A percentile compares a stretch with the other conserved stretches of the same genome.
These are phyloP conservation scores for Hypoxylon trugodes DNA, from an alignment of 495 filamentous ascomycete species.

Conservation along the genomic window DNA sequence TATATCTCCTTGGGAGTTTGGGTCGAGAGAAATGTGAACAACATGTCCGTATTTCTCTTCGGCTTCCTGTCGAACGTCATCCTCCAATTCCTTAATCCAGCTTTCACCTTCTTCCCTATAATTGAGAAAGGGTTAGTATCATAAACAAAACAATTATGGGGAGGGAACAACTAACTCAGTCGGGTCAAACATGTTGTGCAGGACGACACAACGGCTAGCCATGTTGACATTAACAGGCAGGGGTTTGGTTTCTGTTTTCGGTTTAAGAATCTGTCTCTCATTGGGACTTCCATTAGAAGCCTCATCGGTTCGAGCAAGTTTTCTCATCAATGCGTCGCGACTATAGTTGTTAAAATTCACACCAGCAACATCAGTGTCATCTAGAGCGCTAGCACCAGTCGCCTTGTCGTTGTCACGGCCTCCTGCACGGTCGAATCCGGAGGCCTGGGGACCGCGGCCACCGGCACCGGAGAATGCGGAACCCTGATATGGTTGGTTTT, in stretches of 20 bases:
- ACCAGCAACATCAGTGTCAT: conserved; percentile 97
- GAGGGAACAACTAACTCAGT: conserved; percentile 72
- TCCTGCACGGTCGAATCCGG: conserved; percentile 92
- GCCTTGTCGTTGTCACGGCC: conserved; percentile 92
- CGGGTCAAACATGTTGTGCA: conserved; percentile 96
- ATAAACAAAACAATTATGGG: not conserved
- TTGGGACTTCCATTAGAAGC: conserved; percentile 68
- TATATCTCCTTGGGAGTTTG: conserved; percentile 93
- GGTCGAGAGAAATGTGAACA: conserved; percentile 95
- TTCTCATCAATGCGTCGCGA: conserved; percentile 96
- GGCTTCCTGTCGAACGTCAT: conserved; percentile 92
- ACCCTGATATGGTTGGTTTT: conserved; percentile 86
- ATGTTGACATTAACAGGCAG: conserved; percentile 87
- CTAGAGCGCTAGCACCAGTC: conserved; percentile 91
- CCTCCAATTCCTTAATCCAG: conserved; percentile 94
- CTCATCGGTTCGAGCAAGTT: conserved; percentile 96
- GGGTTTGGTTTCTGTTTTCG: conserved; percentile 82
- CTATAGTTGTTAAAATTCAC: conserved; percentile 99
- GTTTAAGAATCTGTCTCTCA: conserved; percentile 74
- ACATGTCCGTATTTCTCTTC: conserved; percentile 97
- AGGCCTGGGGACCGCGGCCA: conserved; percentile 86
- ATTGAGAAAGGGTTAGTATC: conserved; percentile 56
- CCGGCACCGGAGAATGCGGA: conserved; percentile 93
- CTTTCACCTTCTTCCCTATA: conserved; percentile 82
- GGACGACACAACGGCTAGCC: conserved; percentile 91